Base-by-base conservation (phyloP, 192 early-diverging fungal species). In the Entomortierella beljakovae region DNA sequence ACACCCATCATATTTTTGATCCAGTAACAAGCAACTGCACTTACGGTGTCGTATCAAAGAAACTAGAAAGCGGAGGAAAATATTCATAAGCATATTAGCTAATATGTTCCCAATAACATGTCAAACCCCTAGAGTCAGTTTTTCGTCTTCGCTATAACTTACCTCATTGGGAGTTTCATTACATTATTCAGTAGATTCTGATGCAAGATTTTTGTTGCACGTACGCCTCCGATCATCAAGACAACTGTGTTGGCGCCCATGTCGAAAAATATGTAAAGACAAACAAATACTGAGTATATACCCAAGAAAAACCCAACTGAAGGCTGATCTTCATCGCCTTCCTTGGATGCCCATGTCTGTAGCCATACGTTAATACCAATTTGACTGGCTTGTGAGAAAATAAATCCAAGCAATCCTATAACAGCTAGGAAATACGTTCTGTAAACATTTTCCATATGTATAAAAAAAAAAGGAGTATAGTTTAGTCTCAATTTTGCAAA, bases 31-130 rank as follows among this genome's bases (percentile, higher is more conserved):
- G 26, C 22, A 31, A 37, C 26, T 16, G 10, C 35, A 57, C 64
- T 66, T 66, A 75, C 71, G 91, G 91, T 22, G 88, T 91, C 32
- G 85, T 84, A 49, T 92, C 90, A 62, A 91, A 91, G 70, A 86
- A 90, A 29, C 62, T 64, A 61, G 22, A 16, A 70, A 34, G 28
- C 40, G 1, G 43, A 60, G 15, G 25, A 42, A 42, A 20, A 60
- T 18, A 26, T 26, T 34, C 86, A 75, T 7, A 38, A 29, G 18
- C 93, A 68, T 55, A 20, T 20, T 29, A 57, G 53, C 51, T 54
- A 3, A 52, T 55, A 33, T 57, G 33, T 1, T 13, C 9, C 22
- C 75, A 40, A 15, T 0, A 60, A 18, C 16, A 13, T 40, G 2
- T 0, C 0, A n/a, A 23, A 2, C 43, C 32, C 29, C 29, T 11